A percentile compares a stretch with the other conserved stretches of the same genome.
phyloP scores from a whole-genome alignment of 805 yeast genomes.

The Grigorovia yakushimaensis region DNA sequence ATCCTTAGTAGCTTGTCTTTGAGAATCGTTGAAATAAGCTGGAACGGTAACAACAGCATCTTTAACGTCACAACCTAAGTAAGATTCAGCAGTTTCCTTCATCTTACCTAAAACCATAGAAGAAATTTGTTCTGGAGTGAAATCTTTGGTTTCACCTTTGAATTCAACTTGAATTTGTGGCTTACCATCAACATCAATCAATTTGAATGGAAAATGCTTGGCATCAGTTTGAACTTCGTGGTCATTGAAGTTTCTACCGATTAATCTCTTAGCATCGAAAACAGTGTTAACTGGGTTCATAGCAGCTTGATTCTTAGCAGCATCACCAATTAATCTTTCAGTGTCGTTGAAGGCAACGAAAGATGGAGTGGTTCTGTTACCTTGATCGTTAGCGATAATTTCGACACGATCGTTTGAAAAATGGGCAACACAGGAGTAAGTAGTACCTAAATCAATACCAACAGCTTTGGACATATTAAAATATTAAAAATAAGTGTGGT shows the following conservation, averaged over 20 bases:
- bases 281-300: constrained; percentile 91
- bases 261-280: constrained; percentile 91
- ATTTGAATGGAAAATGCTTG: constrained; percentile 83
- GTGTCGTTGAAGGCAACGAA: constrained; percentile 93
- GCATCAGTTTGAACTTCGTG: constrained; percentile 46
- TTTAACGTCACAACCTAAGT: constrained; percentile 71
- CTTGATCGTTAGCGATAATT: constrained; percentile 94
- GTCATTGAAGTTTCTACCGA: constrained; percentile 57
- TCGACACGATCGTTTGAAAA: constrained; percentile 81
- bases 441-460: constrained; percentile 92
- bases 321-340: constrained; percentile 36
- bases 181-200: constrained; percentile 70
- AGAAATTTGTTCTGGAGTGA: constrained; percentile 91
- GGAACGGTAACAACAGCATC: constrained; percentile 95
- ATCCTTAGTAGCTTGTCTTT: constrained; percentile 95
- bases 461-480: constrained; percentile 33
- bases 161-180: constrained; percentile 81
- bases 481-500: background rate
- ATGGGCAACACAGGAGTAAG: constrained; percentile 95
- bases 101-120: constrained; percentile 87
- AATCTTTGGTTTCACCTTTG: constrained; percentile 77
- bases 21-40: constrained; percentile 93
- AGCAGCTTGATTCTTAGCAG: constrained; percentile 98
- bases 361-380: constrained; percentile 96
- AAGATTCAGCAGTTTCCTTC: constrained; percentile 90